Evolutionary conservation across 2,329 filamentous ascomycete genomes (phyloP).

Genomic region (Xylariaceae sp.): DNA sequence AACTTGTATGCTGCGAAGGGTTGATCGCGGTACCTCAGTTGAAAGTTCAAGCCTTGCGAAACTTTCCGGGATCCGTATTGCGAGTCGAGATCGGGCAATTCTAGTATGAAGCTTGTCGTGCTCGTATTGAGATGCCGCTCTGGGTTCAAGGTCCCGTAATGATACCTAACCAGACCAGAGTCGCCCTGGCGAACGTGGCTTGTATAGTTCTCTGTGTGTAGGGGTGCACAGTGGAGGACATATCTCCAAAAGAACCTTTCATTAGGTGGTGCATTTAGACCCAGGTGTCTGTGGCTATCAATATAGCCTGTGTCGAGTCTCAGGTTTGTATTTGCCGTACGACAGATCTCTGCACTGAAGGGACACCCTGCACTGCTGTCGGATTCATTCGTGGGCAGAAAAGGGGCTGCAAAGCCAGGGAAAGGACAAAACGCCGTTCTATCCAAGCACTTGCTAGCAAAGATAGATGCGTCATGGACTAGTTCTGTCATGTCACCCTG

Average conservation of each 20-base stretch:
- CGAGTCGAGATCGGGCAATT: not conserved
- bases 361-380: slow-evolving; percentile 4
- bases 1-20: too few species aligned
- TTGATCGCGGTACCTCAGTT: not conserved
- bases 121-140: not conserved
- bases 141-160: not conserved
- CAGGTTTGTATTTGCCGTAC: not conserved
- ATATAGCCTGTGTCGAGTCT: slow-evolving; percentile 3
- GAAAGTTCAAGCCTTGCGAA: not conserved
- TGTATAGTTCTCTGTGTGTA: not conserved
- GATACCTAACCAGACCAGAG: not conserved
- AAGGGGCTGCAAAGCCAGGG: not conserved
- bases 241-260: not conserved
- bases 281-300: not conserved
- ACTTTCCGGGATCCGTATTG: not conserved
- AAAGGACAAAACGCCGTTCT: too few species aligned
- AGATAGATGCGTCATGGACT: too few species aligned
- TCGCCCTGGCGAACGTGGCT: not conserved
- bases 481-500: too few species aligned
- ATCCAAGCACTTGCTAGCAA: not conserved
- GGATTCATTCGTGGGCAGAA: not conserved
- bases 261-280: not conserved
- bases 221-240: not conserved
- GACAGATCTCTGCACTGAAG: slow-evolving; percentile 1
- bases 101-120: not conserved